Base-by-base conservation (phyloP, 179 eudicot species). In the Nepenthes alata region DNA sequence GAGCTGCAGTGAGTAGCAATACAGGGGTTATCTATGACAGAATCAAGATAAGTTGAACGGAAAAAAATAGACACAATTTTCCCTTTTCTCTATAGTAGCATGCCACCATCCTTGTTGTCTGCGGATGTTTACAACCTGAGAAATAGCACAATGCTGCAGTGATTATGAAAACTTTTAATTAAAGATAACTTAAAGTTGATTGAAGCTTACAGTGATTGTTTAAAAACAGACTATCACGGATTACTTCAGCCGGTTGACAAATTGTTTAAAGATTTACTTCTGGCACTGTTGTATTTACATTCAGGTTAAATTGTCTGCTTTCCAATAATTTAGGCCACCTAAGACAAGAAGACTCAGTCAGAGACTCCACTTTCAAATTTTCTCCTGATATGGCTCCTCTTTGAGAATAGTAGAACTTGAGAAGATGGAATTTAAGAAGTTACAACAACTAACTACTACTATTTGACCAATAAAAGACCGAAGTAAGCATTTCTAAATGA, bases 321-420 rank as follows among this genome's bases (percentile, higher is more conserved):
- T 73, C 75, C 9, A 75, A 67, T 66, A 70, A 62, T 2, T 48
- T 72, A 57, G 72, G 47, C 56, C 58, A 64, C 54, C 58, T 39
- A 36, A 59, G 47, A n/a, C 44, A 37, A 35, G 70, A 35, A 55
- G 69, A 56, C 38, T 61, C 68, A 59, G 35, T 56, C 64, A 34
- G 14, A 60, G 65, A 49, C 54, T 65, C 62, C 52, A 16, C 72
- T 37, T 61, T 67, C 53, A 37, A 44, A 36, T 61, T 58, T 41
- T 61, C 68, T 25, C 8, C 41, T 53, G 62, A 37, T 39, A 65
- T 38, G 47, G 55, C 35, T 63, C 68, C 60, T 75, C 77, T 55
- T 64, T 67, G 9, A 47, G 57, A 53, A 67, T 62, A 35, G 60
- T 47, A 15, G 59, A 35, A 53, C 50, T 71, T 61, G 55, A 64